A percentile compares a stretch with the other conserved stretches of the same genome.
These are phyloP conservation scores for Fraxinus pennsylvanica DNA, from an alignment of 257 asterid genomes.

Conservation along the genomic window DNA sequence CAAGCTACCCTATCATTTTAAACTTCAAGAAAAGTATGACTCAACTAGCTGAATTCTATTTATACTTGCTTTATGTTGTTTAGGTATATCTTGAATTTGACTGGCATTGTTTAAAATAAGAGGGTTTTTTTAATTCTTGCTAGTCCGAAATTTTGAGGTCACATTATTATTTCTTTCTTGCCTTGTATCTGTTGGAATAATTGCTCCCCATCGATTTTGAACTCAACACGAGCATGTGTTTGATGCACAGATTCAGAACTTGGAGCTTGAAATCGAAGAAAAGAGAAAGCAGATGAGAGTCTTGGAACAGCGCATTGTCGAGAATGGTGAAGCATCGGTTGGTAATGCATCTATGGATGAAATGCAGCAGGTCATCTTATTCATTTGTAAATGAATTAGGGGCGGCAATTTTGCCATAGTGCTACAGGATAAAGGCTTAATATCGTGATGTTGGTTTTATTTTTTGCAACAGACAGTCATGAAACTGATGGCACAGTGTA, in stretches of 20 bases:
- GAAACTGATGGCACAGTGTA: conserved; percentile 82
- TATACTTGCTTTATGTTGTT: neutral
- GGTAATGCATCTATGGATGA: conserved; percentile 78
- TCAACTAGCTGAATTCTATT: neutral
- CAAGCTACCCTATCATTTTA: neutral
- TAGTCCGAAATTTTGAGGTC: conserved; percentile 6
- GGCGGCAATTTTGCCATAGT: neutral
- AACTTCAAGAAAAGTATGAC: neutral
- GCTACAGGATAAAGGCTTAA: conserved; percentile 10
- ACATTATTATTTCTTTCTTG: conserved; percentile 9
- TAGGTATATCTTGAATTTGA: conserved; percentile 4
- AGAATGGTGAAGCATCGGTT: conserved; percentile 81
- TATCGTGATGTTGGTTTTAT: conserved; percentile 16
- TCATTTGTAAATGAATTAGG: neutral
- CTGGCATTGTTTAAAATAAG: conserved; percentile 2
- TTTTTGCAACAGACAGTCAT: conserved; percentile 60
- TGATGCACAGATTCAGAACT: conserved; percentile 62
- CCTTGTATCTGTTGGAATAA: conserved; percentile 19
- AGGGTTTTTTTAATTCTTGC: conserved; percentile 1
- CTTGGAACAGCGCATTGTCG: conserved; percentile 82
- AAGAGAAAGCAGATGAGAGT: conserved; percentile 78
- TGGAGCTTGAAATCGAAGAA: conserved; percentile 87
- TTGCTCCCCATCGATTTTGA: conserved; percentile 18
- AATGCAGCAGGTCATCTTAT: conserved; percentile 80
- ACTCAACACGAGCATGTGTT: conserved; percentile 9